A percentile compares a stretch with the other conserved stretches of the same genome.
Evolutionary conservation across 139 green algal species (phyloP).

Genomic region (Tetratostichococcus sp.): DNA sequence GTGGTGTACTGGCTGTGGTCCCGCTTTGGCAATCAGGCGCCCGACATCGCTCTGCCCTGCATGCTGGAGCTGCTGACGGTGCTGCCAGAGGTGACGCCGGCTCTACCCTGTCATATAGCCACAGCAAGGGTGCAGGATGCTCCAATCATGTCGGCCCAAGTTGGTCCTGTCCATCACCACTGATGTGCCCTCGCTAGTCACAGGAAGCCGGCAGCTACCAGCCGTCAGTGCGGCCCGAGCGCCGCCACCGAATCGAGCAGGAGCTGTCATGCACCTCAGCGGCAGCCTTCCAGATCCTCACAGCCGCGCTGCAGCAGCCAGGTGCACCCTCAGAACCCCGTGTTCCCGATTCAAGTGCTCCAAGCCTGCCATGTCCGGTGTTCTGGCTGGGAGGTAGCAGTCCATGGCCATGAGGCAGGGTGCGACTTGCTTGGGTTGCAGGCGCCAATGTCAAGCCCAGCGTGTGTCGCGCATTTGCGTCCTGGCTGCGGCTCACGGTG

Average conservation of each 20-base stretch:
- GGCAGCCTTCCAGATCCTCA: slow-evolving; percentile 65
- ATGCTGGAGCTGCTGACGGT: slow-evolving; percentile 87
- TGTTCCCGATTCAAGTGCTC: too few relatives aligned
- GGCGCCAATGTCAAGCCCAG: slow-evolving; percentile 3
- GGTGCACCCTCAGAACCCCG: background rate
- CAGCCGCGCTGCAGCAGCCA: slow-evolving; percentile 27
- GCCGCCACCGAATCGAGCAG: slow-evolving; percentile 51
- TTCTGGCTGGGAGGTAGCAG: too few relatives aligned
- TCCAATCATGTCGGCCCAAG: too few relatives aligned
- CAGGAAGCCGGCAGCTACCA: slow-evolving; percentile 74
- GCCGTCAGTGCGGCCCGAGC: slow-evolving; percentile 71
- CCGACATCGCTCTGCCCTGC: slow-evolving; percentile 48
- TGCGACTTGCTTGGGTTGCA: background rate
- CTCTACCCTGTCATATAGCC: background rate
- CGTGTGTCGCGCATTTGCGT: background rate
- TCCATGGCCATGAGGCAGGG: too few relatives aligned
- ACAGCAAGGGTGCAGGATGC: background rate
- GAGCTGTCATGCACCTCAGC: slow-evolving; percentile 54
- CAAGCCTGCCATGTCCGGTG: too few relatives aligned
- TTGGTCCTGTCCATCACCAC: too few relatives aligned
- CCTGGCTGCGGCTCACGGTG: background rate
- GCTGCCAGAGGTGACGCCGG: slow-evolving; percentile 66
- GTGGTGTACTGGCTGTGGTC: slow-evolving; percentile 34
- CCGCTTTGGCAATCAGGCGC: slow-evolving; percentile 24
- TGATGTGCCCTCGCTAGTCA: too few relatives aligned